These are phyloP conservation scores for Clitocybe nebularis DNA, from an alignment of 1,284 basidiomycete genomes.

Conservation along the genomic window DNA sequence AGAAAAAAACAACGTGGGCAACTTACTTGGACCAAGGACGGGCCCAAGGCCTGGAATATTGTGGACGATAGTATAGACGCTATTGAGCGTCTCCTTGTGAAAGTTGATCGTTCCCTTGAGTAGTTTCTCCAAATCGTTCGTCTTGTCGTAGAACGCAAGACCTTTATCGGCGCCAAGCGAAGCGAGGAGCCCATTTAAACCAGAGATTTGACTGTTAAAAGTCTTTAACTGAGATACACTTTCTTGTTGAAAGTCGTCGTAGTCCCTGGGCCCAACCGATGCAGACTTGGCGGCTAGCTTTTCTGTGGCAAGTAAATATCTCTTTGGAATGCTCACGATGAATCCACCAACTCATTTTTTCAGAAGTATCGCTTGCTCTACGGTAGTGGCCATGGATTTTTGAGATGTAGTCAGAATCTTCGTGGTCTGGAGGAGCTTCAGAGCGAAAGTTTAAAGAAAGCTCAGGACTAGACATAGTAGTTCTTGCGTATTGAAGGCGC, in stretches of 20 bases:
- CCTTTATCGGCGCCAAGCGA: slow-evolving; percentile 43
- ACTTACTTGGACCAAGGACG: slow-evolving; percentile 51
- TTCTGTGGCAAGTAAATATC: slow-evolving; percentile 25
- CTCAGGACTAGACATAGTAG: no score
- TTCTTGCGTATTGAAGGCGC: no score
- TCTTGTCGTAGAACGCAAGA: slow-evolving; percentile 47
- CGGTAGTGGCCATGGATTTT: slow-evolving; percentile 11
- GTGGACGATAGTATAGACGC: slow-evolving; percentile 27
- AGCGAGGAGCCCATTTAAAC: slow-evolving; percentile 33
- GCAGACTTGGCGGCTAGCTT: slow-evolving; percentile 29
- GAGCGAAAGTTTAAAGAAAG: no score
- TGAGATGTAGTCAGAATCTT: no score
- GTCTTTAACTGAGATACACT: slow-evolving; percentile 31
- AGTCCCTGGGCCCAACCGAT: slow-evolving; percentile 23
- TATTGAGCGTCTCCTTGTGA: slow-evolving; percentile 40
- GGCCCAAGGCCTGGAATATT: slow-evolving; percentile 43
- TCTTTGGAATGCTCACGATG: no score
- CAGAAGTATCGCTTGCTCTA: slow-evolving; percentile 10
- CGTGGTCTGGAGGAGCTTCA: slow-evolving; percentile 5
- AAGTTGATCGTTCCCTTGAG: slow-evolving; percentile 48
- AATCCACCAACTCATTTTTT: slow-evolving; percentile 18
- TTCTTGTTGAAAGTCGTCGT: slow-evolving; percentile 33
- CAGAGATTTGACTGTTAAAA: slow-evolving; percentile 36
- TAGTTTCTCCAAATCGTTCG: slow-evolving; percentile 40
- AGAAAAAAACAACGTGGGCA: no score